Evolutionary conservation across 2,329 filamentous ascomycete species (phyloP).

Genomic region (Chrysosphaeria jannelii): DNA sequence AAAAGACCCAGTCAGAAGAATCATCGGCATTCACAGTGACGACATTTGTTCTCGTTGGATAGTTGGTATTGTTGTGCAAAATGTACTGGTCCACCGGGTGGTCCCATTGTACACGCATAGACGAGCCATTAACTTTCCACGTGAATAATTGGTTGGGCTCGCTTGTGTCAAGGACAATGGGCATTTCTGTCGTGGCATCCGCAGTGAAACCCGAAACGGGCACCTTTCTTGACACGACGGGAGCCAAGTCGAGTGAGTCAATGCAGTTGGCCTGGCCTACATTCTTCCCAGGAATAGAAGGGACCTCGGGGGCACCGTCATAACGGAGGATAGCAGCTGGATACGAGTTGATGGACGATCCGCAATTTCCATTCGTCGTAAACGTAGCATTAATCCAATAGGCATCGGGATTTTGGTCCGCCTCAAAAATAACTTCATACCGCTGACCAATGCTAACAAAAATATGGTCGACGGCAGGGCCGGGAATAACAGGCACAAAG

Average conservation of each 20-base stretch:
- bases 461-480: constrained; percentile 16
- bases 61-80: constrained; percentile 5
- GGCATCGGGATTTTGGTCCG: constrained; percentile 8
- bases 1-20: constrained; percentile 3
- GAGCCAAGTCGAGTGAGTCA: too few relatives aligned
- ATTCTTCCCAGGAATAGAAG: too few relatives aligned
- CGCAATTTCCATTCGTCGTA: constrained; percentile 4
- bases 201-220: constrained; percentile 3
- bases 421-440: constrained; percentile 16
- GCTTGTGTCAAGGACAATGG: constrained; percentile 7
- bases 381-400: constrained; percentile 7
- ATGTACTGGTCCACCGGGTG: constrained; percentile 10
- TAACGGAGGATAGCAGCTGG: constrained; percentile 13
- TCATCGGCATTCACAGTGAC: constrained; percentile 4
- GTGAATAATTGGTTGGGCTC: constrained; percentile 8
- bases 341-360: constrained; percentile 4
- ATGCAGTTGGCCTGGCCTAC: too few relatives aligned
- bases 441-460: constrained; percentile 17
- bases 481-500: constrained; percentile 19
- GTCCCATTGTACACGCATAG: constrained; percentile 10
- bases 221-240: constrained; percentile 4
- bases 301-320: constrained; percentile 9
- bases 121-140: constrained; percentile 7
- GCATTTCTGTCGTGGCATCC: background rate
- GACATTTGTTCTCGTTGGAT: constrained; percentile 1